A percentile compares a stretch with the other conserved stretches of the same genome.
These are phyloP conservation scores for Plantago rigida DNA, from an alignment of 305 asterid genomes.

Conservation along the genomic window DNA sequence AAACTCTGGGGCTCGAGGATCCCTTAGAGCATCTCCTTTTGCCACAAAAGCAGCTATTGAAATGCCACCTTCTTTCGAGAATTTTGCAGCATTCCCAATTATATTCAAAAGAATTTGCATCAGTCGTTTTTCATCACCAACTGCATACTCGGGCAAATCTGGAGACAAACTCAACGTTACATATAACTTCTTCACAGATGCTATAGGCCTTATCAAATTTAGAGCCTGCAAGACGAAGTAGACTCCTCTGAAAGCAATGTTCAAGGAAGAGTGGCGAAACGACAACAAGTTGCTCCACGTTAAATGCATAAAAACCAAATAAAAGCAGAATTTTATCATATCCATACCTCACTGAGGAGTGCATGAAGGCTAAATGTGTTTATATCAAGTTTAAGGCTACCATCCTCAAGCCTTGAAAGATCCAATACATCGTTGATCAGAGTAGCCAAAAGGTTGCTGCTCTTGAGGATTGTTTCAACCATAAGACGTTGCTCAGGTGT, in stretches of 20 bases:
- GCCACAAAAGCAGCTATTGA: slow-evolving; percentile 69
- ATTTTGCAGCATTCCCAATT: slow-evolving; percentile 90
- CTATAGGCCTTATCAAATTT: slow-evolving; percentile 77
- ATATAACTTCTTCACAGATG: slow-evolving; percentile 68
- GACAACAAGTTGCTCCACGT: background rate
- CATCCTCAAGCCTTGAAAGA: slow-evolving; percentile 97
- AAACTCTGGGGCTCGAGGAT: slow-evolving; percentile 73
- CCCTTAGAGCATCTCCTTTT: slow-evolving; percentile 66
- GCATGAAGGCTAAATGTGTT: slow-evolving; percentile 69
- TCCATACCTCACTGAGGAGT: slow-evolving; percentile 70
- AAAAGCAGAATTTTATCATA: background rate
- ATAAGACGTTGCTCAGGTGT: slow-evolving; percentile 95
- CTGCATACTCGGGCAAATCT: slow-evolving; percentile 65
- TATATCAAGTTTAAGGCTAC: slow-evolving; percentile 81
- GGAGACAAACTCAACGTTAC: slow-evolving; percentile 59
- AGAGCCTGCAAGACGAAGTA: slow-evolving; percentile 46
- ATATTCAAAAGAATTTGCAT: slow-evolving; percentile 82
- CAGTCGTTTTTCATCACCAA: slow-evolving; percentile 90
- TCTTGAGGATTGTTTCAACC: slow-evolving; percentile 92
- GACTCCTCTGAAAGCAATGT: slow-evolving; percentile 25
- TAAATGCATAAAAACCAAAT: slow-evolving; percentile 3
- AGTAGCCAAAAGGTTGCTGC: slow-evolving; percentile 90
- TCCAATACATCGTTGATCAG: slow-evolving; percentile 94
- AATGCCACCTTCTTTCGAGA: slow-evolving; percentile 80
- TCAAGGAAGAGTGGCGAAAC: slow-evolving; percentile 14